Conservation (phyloP, 2,329 filamentous ascomycete species). For the Diaporthe longicolla region DNA sequence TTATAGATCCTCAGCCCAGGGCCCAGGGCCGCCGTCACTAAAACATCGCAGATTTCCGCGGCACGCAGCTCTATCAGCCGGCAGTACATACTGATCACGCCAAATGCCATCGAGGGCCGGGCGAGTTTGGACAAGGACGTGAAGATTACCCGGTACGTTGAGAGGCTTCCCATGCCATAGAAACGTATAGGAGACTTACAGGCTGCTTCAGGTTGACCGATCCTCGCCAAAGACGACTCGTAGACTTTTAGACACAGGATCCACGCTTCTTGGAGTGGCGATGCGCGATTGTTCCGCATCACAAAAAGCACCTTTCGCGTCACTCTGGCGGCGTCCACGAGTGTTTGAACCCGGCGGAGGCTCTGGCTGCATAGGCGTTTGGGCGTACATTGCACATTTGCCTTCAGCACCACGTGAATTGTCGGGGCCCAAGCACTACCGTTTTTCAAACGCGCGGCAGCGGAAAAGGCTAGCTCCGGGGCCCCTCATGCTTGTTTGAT, state of each 20-base stretch:
- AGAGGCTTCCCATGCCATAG: neutral
- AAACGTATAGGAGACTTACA: constrained; percentile 9
- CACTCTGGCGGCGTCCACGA: neutral
- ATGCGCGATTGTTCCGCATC: neutral
- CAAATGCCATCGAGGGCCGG: constrained; percentile 81
- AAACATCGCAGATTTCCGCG: constrained; percentile 75
- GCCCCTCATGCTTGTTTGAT: neutral
- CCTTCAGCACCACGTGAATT: neutral
- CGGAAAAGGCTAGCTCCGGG: neutral
- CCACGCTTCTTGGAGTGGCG: neutral
- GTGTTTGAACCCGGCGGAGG: neutral
- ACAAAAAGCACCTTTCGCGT: neutral
- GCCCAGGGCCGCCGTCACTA: constrained; percentile 40
- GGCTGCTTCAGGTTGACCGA: constrained; percentile 64
- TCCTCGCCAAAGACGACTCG: constrained; percentile 68
- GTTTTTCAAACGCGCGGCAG: neutral
- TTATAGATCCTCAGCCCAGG: constrained; percentile 43
- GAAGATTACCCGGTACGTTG: constrained; percentile 78
- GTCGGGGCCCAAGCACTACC: neutral
- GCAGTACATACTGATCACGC: constrained; percentile 97
- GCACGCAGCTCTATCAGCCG: constrained; percentile 89
- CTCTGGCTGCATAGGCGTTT: neutral
- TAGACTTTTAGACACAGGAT: constrained; percentile 44
- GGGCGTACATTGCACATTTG: neutral
- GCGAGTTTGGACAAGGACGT: constrained; percentile 76